Evolutionary conservation across 768 basidiomycete species (phyloP).

Genomic region (Leucocoprinus birnbaumii): DNA sequence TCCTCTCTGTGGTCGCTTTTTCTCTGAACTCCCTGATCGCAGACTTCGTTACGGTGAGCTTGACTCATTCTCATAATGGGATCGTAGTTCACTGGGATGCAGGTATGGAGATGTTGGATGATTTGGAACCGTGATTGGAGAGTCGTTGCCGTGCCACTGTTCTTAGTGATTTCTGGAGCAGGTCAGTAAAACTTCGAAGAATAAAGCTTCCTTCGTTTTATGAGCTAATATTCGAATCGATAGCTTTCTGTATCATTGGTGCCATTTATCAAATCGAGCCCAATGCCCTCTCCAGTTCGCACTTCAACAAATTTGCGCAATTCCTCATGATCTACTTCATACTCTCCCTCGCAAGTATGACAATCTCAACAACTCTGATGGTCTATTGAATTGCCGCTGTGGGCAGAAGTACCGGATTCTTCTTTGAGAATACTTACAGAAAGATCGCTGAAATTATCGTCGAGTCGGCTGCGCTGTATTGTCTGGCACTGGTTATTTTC

Average conservation of each 20-base stretch:
- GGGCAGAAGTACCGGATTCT: background rate
- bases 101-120: constrained; percentile 7
- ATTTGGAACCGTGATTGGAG: constrained; percentile 7
- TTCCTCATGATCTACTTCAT: constrained; percentile 3
- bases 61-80: background rate
- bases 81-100: background rate
- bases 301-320: constrained; percentile 5
- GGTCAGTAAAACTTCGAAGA: no score
- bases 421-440: background rate
- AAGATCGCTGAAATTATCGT: constrained; percentile 6
- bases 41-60: constrained; percentile 7
- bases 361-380: constrained; percentile 1
- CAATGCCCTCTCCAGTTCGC: background rate
- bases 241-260: background rate
- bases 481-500: background rate
- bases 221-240: background rate
- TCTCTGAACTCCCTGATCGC: background rate
- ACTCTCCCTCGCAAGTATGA: constrained; percentile 1
- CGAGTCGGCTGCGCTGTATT: constrained; percentile 6
- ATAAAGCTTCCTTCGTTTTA: background rate
- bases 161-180: background rate
- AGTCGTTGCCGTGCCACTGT: background rate
- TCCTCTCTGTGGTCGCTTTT: background rate
- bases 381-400: background rate
- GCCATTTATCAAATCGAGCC: constrained; percentile 1